A percentile compares a stretch with the other conserved stretches of the same genome.
phyloP scores from a whole-genome alignment of 148 eudicot species.

The Fagopyrum tataricum region DNA sequence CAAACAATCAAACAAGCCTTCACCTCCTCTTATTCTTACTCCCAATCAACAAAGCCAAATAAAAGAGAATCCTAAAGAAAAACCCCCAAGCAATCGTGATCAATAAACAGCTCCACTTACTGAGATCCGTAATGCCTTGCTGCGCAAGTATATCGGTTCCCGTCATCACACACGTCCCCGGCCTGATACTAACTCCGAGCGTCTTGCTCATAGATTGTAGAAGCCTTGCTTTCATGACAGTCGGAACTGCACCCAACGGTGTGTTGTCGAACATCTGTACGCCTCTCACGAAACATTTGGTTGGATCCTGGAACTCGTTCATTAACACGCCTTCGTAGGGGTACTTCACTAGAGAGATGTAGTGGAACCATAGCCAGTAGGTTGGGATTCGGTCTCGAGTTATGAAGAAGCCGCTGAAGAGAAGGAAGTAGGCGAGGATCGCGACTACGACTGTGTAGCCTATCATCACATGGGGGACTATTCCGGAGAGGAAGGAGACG shows the following conservation, averaged over 20 bases:
- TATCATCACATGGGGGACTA: conserved; percentile 19
- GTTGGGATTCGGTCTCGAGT: conserved; percentile 22
- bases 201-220: conserved; percentile 9
- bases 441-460: conserved; percentile 19
- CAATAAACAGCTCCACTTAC: conserved; percentile 18
- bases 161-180: conserved; percentile 16
- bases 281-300: conserved; percentile 19
- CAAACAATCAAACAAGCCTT: background rate
- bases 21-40: conserved; percentile 21
- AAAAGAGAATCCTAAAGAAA: conserved; percentile 19
- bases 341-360: conserved; percentile 29
- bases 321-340: conserved; percentile 27
- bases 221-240: conserved; percentile 9
- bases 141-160: conserved; percentile 14
- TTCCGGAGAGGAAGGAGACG: conserved; percentile 21
- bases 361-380: conserved; percentile 33
- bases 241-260: conserved; percentile 13
- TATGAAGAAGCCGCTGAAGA: conserved; percentile 34
- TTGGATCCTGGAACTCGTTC: conserved; percentile 20
- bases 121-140: conserved; percentile 20
- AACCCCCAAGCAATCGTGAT: conserved; percentile 22
- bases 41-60: conserved; percentile 21
- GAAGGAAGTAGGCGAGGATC: conserved; percentile 22
- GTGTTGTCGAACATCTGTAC: conserved; percentile 24
- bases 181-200: conserved; percentile 19